Base-by-base conservation (phyloP, 2,329 filamentous ascomycete genomes). In the Westerdykella aurantiaca region DNA sequence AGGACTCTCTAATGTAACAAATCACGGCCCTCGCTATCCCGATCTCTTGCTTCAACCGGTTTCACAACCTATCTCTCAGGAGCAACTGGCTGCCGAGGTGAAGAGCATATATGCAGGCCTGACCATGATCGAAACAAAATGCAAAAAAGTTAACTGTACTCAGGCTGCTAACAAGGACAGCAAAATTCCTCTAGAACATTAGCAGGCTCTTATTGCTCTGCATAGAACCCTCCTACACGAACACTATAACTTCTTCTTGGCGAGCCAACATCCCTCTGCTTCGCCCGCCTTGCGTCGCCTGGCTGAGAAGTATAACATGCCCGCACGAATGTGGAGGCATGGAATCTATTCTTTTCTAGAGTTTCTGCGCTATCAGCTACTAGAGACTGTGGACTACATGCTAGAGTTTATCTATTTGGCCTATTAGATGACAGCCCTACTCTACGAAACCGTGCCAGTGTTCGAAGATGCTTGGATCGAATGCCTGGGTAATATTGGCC, bases 381-480 rank as follows among this genome's bases (percentile, higher is more conserved):
- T 90, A 0, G 76, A 75, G 0, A 89, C 86, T 1, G 69, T 89
- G 0, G 90, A 96, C 39, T 86, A 94, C 43, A 96, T 97, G 89
- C 71, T 95, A 0, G 82, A 83, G 0, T 97, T 95, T 43, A 88
- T 97, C 0, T 94, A 94, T 49, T 68, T 91, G 13, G 85, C 89
- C 0, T 97, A 96, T 51, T 85, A 85, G 2, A 94, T 95, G 81
- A 88, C 96, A 78, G 85, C 87, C 0, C 67, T 96, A 0, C 68
- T 96, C 0, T 86, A 89, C 46, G 91, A 97, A 56, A 95, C 87
- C 0, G 87, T 95, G 0, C 82, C 86, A 0, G 75, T 79, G 0
- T 96, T 95, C 52, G 79, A 86, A 41, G 86, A 93, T 45, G 95
- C 87, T 0, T 97, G 91, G 91, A 87, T 95, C 7, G 91, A 96